Evolutionary conservation across 108 stramenopile genomes (phyloP), one percentile per base, ranked within the genome.

Genomic region (Cyclotella choctawhatcheeana): DNA sequence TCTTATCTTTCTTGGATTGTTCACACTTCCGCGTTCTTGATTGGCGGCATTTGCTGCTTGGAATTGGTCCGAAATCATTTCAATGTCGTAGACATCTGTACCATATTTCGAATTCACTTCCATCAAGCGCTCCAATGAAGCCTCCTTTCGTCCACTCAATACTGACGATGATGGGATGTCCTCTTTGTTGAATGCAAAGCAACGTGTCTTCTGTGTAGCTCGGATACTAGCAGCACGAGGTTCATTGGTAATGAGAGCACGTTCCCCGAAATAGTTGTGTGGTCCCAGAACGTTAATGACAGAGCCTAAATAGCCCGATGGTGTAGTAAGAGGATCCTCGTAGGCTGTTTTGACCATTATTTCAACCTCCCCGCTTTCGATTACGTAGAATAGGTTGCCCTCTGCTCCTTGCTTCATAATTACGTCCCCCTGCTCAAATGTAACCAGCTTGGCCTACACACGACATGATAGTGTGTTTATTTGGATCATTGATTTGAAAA

Each of bases 181-280:
- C 43, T 88, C 75, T 21, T 83, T 59, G 25, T 93, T 87, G 62
- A 92, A 90, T 26, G 88, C 86, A 63, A 86, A 86, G 55, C 86
- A 87, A 13, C 76, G 58, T 5, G 89, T 89, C 21, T 81, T 82
- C 20, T 79, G 79, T 68, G 65, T 50, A 1, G 93, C 92, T 8
- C 88, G 88, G 44, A 97, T 90, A 67, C 83, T 91, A 0, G 96
- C 96, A 14, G 96, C 96, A 4, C 96, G 88, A 2, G 92, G 93
- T 73, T 97, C 93, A 30, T 90, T 86, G 0, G 96, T 97, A 35
- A 97, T 88, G 21, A 97, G 73, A 25, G 92, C 83, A n/a, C 92
- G 84, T 83, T 97, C 96, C 17, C 96, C 96, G 74, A 97, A 97
- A 70, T 84, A 94, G 45, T 93, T 89, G 52, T 86, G 81, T 22